Conservation (phyloP, 1,284 basidiomycete genomes). For the Sporisorium sorghi region DNA sequence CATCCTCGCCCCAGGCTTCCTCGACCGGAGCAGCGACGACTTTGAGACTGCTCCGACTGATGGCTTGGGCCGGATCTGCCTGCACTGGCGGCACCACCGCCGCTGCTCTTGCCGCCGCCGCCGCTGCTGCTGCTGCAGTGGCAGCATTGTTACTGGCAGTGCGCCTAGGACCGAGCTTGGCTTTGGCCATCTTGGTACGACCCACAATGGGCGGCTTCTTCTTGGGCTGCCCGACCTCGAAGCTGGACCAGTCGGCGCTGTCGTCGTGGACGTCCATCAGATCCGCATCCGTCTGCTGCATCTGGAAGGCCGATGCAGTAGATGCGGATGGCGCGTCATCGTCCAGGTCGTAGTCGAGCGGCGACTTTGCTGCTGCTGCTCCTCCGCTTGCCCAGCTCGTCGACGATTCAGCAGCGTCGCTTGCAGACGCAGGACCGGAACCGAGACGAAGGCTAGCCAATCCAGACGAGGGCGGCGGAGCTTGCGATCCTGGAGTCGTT, state of each 20-base stretch:
- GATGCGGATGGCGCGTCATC: slow-evolving; percentile 34
- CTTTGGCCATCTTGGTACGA: slow-evolving; percentile 36
- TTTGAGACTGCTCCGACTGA: slow-evolving; percentile 41
- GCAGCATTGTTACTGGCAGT: slow-evolving; percentile 28
- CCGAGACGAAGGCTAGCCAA: slow-evolving; percentile 44
- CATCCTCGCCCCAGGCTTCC: slow-evolving; percentile 46
- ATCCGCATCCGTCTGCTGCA: slow-evolving; percentile 22
- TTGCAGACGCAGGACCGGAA: slow-evolving; percentile 14
- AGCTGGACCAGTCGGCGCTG: slow-evolving; percentile 58
- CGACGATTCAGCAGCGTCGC: slow-evolving; percentile 3
- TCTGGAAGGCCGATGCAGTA: slow-evolving; percentile 30
- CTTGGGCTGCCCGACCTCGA: slow-evolving; percentile 51
- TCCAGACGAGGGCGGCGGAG: slow-evolving; percentile 28
- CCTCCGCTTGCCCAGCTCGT: not conserved
- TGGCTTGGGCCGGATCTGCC: slow-evolving; percentile 34
- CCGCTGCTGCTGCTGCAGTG: slow-evolving; percentile 18
- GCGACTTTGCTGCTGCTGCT: slow-evolving; percentile 14
- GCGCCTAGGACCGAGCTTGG: slow-evolving; percentile 37
- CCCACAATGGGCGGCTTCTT: slow-evolving; percentile 32
- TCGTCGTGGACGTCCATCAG: slow-evolving; percentile 64
- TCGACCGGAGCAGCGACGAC: slow-evolving; percentile 34
- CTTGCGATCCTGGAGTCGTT: slow-evolving; percentile 20
- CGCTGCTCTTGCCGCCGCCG: slow-evolving; percentile 6
- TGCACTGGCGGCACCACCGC: slow-evolving; percentile 9
- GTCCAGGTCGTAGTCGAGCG: slow-evolving; percentile 43